These are phyloP conservation scores for Madurella mycetomatis DNA, from an alignment of 2,329 filamentous ascomycete genomes.

Conservation along the genomic window DNA sequence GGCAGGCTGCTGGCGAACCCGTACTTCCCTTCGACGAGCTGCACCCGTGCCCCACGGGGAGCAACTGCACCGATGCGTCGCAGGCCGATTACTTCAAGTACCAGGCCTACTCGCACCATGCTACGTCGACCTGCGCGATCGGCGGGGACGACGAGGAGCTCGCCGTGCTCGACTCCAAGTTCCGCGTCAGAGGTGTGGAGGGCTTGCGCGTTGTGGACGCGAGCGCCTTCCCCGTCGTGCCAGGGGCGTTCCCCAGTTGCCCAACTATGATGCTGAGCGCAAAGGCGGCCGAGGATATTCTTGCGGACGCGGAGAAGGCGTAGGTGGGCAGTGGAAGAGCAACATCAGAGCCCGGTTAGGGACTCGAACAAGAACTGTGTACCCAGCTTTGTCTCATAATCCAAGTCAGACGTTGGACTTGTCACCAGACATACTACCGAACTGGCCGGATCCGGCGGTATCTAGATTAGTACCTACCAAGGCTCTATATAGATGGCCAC, in stretches of 20 bases:
- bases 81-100: slow-evolving; percentile 34
- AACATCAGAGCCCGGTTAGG: too few species aligned
- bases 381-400: too few species aligned
- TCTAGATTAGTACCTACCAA: too few species aligned
- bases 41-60: slow-evolving; percentile 22
- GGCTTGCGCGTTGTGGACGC: slow-evolving; percentile 60
- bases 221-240: slow-evolving; percentile 48
- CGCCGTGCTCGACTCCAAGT: slow-evolving; percentile 55
- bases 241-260: slow-evolving; percentile 44
- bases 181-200: slow-evolving; percentile 52
- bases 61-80: slow-evolving; percentile 18
- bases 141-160: slow-evolving; percentile 50
- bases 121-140: slow-evolving; percentile 53
- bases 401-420: too few species aligned
- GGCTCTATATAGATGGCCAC: too few species aligned
- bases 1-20: slow-evolving; percentile 18
- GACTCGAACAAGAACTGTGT: too few species aligned
- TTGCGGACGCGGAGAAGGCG: slow-evolving; percentile 19
- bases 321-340: neutral
- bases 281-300: slow-evolving; percentile 51
- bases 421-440: too few species aligned
- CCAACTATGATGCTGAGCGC: slow-evolving; percentile 53
- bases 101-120: slow-evolving; percentile 55
- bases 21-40: slow-evolving; percentile 21
- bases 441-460: too few species aligned